Evolutionary conservation across 2,329 filamentous ascomycete species (phyloP), one percentile per base, ranked within the genome.

Genomic region (Pyrenophora seminiperda): DNA sequence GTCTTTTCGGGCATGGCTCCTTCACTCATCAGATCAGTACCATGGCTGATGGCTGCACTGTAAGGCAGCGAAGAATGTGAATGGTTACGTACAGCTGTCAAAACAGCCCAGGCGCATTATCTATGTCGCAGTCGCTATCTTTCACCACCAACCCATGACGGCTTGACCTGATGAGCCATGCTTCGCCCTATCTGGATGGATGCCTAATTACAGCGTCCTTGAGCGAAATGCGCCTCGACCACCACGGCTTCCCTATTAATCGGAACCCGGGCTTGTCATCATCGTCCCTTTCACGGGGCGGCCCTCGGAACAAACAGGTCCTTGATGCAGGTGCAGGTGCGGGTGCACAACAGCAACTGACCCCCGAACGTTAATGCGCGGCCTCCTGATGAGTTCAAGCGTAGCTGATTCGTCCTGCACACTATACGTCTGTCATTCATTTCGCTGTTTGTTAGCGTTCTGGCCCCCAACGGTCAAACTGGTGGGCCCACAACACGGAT

Each of bases 271-370:
- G 42, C 54, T 56, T 49, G 46, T 57, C 54, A 54, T 61, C 59
- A 61, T 49, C 59, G 46, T 60, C 58, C 49, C 52, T 58, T 61
- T 53, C 59, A 53, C 19, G 49, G 49, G 41, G 46, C 50, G 37
- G 33, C 32, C 45, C 33, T 52, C 46, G 56, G 56, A 50, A 52
- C 34, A 44, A 52, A 47, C 53, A 52, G 52, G 49, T 48, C 55
- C 59, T 53, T 56, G 53, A 58, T 57, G 62, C 62, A 62, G 50
- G 59, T 57, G 62, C 62, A 62, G 50, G 59, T 62, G 62, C 56
- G 58, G 64, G 57, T 62, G 54, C 51, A 60, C 61, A 58, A 20
- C 54, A 55, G 54, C 53, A 46, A 49, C 32, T 42, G 24, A 52
- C 42, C 46, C 46, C 47, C 52, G 30, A 41, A 36, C 31, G 36